Conservation (phyloP, 108 stramenopile species). For the Schizochytrium sp. region DNA sequence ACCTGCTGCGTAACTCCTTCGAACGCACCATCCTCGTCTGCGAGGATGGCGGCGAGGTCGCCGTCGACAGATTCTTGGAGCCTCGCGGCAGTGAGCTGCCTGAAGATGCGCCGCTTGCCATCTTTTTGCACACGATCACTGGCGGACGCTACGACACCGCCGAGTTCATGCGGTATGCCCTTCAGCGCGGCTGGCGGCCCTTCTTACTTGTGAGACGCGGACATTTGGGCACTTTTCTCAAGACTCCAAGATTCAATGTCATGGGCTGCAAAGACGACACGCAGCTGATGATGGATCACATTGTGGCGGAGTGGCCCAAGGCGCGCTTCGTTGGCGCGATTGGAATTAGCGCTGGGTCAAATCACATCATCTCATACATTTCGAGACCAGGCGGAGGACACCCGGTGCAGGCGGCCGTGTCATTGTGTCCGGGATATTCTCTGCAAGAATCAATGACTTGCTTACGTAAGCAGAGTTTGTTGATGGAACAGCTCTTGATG, state of each 20-base stretch:
- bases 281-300: not conserved
- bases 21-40: not conserved
- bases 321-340: not conserved
- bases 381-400: not conserved
- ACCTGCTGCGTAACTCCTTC: not conserved
- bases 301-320: not conserved
- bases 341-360: not conserved
- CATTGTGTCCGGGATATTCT: not conserved
- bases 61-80: not conserved
- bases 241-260: not conserved
- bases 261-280: slow-evolving; percentile 3
- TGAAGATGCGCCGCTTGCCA: not conserved
- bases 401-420: not conserved
- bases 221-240: not conserved
- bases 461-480: not conserved
- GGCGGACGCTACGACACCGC: not conserved
- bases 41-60: not conserved
- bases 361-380: not conserved
- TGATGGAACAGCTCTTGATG: not conserved
- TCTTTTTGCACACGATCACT: slow-evolving; percentile 1
- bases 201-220: not conserved
- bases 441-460: too few species aligned
- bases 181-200: not conserved
- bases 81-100: not conserved
- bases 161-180: not conserved